A percentile compares a stretch with the other conserved stretches of the same genome.
Conservation (phyloP, 305 asterid genomes). For the Withania somnifera region DNA sequence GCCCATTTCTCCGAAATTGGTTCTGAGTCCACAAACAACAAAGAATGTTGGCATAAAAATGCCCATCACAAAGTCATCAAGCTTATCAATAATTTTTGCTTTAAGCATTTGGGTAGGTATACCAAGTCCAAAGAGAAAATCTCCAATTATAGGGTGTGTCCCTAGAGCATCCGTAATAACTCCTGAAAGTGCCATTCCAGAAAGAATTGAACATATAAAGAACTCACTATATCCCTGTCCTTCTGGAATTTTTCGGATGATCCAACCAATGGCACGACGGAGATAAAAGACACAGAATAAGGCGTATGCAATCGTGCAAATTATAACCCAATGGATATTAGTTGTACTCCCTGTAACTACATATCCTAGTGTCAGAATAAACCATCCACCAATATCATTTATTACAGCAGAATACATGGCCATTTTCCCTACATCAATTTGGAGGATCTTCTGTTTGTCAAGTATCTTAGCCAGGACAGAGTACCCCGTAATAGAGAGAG, state of each 20-base stretch:
- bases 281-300: slow-evolving; percentile 32
- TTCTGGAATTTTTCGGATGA: slow-evolving; percentile 46
- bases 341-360: slow-evolving; percentile 20
- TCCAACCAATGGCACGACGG: slow-evolving; percentile 59
- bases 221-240: slow-evolving; percentile 84
- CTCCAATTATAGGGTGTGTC: slow-evolving; percentile 90
- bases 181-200: slow-evolving; percentile 43
- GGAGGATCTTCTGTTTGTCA: slow-evolving; percentile 51
- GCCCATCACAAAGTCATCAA: slow-evolving; percentile 70
- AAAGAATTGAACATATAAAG: slow-evolving; percentile 56
- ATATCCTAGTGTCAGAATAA: slow-evolving; percentile 39
- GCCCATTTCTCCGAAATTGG: slow-evolving; percentile 24
- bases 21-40: slow-evolving; percentile 68
- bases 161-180: slow-evolving; percentile 56
- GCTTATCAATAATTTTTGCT: slow-evolving; percentile 54
- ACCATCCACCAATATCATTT: slow-evolving; percentile 55
- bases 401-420: slow-evolving; percentile 47
- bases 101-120: slow-evolving; percentile 65
- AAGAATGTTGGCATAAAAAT: slow-evolving; percentile 70
- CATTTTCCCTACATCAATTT: slow-evolving; percentile 63
- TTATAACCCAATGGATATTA: slow-evolving; percentile 27
- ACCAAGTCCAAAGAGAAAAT: slow-evolving; percentile 62
- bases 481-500: slow-evolving; percentile 62
- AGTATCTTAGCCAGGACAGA: slow-evolving; percentile 44
- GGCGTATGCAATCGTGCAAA: slow-evolving; percentile 30